Evolutionary conservation across 2,329 filamentous ascomycete species (phyloP), one percentile per base, ranked within the genome.

Genomic region (Ceratocystis eucalypticola): DNA sequence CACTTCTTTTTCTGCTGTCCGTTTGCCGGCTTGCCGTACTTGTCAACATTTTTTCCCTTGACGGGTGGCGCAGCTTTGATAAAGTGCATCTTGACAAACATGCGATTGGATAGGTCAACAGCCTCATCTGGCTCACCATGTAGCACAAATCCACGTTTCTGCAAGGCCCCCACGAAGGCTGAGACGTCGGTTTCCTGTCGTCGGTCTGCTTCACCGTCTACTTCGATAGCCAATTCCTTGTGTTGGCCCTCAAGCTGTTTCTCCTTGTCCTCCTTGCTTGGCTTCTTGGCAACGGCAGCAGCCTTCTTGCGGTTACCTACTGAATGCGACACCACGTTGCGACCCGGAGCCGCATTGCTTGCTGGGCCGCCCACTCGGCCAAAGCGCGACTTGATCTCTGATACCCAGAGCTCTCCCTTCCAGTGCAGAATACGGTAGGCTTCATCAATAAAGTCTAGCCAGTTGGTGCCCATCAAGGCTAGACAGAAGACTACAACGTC

Each of bases 51-150:
- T 78, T 96, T 95, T 28, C 91, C 91, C 74, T 85, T 87, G 1
- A 81, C 81, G 0, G 92, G 88, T 57, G 84, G 78, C 22, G 84
- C 85, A n/a, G 82, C 85, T 78, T 97, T 99, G 71, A 92, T 80
- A 76, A 99, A 99, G 71, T 88, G 85, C 91, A 99, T 93, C 77
- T 88, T 90, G 71, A 97, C 93, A 78, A 99, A 99, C 94, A 99
- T 99, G 78, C 88, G 95, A 77, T 99, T 99, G 66, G 82, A 84
- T 72, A 95, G 78, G 77, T 99, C 91, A 8, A 96, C 81, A 0
- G 87, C 84, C 61, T 75, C 73, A 69, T 78, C 82, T 33, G 66
- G 65, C 71, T 82, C 83, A 7, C 84, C 84, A 71, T 88, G 88
- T 37, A 96, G 80, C n/a, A 92, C 80, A 72, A 99, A 96, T 0